A percentile compares a stretch with the other conserved stretches of the same genome.
phyloP scores from a whole-genome alignment of 805 yeast genomes.

The Hanseniaspora taiwanica region DNA sequence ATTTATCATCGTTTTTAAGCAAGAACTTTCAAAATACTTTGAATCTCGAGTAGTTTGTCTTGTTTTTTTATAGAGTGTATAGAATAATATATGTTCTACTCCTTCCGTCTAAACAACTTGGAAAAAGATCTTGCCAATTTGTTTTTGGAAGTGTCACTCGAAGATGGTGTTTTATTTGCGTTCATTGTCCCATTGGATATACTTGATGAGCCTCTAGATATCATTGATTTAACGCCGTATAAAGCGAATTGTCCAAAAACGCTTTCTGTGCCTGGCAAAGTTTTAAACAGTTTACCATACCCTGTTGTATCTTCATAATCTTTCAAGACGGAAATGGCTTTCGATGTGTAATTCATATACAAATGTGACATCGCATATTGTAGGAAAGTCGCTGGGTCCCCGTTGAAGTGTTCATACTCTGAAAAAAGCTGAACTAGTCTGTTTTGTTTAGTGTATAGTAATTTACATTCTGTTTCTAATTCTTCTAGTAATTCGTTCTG shows the following conservation, averaged over 20 bases:
- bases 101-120: slow-evolving; percentile 1
- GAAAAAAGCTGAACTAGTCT: slow-evolving; percentile 14
- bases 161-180: background rate
- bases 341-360: background rate
- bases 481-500: slow-evolving; percentile 8
- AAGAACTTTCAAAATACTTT: slow-evolving; percentile 14
- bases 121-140: slow-evolving; percentile 4
- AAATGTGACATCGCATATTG: background rate
- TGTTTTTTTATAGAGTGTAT: background rate
- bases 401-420: slow-evolving; percentile 8
- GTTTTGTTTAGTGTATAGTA: slow-evolving; percentile 13
- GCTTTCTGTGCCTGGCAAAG: background rate
- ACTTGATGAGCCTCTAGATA: background rate
- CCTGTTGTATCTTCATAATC: background rate
- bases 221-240: slow-evolving; percentile 2
- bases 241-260: slow-evolving; percentile 2
- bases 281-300: slow-evolving; percentile 3
- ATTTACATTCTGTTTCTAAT: slow-evolving; percentile 15
- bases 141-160: background rate
- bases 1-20: slow-evolving; percentile 14
- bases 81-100: background rate
- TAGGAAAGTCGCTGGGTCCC: background rate
- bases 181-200: background rate
- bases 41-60: background rate
- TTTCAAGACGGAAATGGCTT: background rate